These are phyloP conservation scores for Nelumbo lutea DNA, from an alignment of 164 flowering plant genomes.

Conservation along the genomic window DNA sequence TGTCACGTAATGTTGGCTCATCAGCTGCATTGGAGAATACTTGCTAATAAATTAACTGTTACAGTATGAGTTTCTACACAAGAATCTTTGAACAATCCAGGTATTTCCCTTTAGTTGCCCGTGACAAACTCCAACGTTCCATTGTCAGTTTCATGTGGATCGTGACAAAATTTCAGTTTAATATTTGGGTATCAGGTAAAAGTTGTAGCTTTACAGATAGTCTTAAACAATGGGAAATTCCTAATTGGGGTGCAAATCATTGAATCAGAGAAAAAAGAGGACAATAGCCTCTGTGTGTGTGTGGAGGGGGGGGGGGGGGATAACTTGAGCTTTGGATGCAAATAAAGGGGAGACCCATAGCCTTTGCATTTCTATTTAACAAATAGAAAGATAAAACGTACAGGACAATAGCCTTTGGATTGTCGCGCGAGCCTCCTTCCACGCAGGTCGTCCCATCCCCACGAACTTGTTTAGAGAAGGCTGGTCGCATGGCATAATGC, in stretches of 20 bases:
- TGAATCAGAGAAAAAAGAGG: too few species aligned
- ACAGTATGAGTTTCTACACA: not conserved
- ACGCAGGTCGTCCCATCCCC: constrained; percentile 85
- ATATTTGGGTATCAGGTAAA: not conserved
- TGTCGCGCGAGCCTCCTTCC: constrained; percentile 95
- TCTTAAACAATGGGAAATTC: too few species aligned
- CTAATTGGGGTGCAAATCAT: too few species aligned
- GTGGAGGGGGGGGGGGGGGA: too few species aligned
- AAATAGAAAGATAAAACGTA: constrained; percentile 12
- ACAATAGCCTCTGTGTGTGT: too few species aligned
- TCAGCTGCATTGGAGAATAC: constrained; percentile 41
- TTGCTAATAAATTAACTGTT: not conserved
- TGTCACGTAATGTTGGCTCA: constrained; percentile 78
- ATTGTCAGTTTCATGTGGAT: not conserved
- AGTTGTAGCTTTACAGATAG: not conserved
- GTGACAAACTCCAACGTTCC: not conserved
- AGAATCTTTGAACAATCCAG: not conserved
- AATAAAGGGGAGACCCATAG: too few species aligned
- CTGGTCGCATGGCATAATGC: constrained; percentile 31
- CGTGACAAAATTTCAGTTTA: not conserved
- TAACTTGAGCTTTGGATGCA: too few species aligned
- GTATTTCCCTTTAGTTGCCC: not conserved
- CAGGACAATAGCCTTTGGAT: constrained; percentile 83
- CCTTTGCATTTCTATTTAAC: too few species aligned
- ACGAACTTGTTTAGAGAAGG: constrained; percentile 77